Evolutionary conservation across 768 basidiomycete genomes (phyloP), one percentile per base, ranked within the genome.

Genomic region (Pleurotus tuber-regium): DNA sequence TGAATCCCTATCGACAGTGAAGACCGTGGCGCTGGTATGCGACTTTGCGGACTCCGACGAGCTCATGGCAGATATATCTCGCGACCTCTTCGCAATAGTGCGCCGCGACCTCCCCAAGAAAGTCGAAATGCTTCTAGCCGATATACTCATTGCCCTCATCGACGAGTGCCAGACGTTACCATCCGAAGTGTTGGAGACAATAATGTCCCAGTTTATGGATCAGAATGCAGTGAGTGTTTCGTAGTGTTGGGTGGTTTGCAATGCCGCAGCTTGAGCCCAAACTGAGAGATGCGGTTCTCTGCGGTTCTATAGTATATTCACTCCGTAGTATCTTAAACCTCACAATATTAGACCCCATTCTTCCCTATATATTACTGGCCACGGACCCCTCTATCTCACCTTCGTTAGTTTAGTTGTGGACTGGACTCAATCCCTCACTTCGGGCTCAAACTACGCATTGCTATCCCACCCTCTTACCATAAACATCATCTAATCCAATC

Each of bases 11-110:
- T 90, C 93, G 1, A 89, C 89, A 28, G 94, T 98, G 62, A 98
- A 98, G 78, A 92, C 88, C 59, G 87, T 97, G 25, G 92, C 94
- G 10, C 80, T 98, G 59, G 85, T 97, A 12, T 93, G 92, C 68
- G 96, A 98, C 68, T 79, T 98, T 11, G 90, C 87, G 3, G 83
- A 82, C 29, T 83, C 85, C 9, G 96, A 98, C 54, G 88, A 92
- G 43, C 79, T 97, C 54, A 83, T 94, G 73, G 66, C 71, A 46
- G 85, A 89, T 35, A 82, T 92, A 54, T 98, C 98, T 68, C 83
- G 83, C 59, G 84, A 85, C 59, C 81, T 93, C 57, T 94, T 98
- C 58, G 76, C 75, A 4, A 78, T 97, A 49, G 83, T 95, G 28
- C 78, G 86, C 68, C 86, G 87, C 57, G 76, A 78, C 58, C 67